Percentiles rank a stretch among this genome's conserved stretches.
Conservation (phyloP, 352 stramenopile genomes). For the Elongisporangium undulatum region DNA sequence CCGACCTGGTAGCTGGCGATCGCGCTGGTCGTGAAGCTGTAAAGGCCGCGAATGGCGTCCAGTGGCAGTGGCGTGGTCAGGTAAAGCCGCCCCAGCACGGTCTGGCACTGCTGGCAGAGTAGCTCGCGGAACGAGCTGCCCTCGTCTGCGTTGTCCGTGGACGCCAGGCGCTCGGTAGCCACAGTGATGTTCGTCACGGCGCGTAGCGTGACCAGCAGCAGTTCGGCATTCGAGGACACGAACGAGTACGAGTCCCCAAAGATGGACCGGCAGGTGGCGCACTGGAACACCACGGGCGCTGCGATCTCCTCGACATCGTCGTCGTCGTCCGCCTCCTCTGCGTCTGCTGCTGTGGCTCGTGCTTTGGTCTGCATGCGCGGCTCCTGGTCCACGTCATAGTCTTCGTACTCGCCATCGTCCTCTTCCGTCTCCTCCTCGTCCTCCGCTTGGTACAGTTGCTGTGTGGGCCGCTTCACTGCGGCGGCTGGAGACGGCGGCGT, state of each 20-base stretch:
- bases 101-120: slow-evolving; percentile 77
- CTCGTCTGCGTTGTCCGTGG: slow-evolving; percentile 34
- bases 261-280: slow-evolving; percentile 76
- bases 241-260: slow-evolving; percentile 84
- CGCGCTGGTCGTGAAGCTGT: slow-evolving; percentile 65
- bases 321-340: slow-evolving; percentile 28
- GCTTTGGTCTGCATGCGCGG: slow-evolving; percentile 9
- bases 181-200: slow-evolving; percentile 62
- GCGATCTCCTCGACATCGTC: slow-evolving; percentile 46
- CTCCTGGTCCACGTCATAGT: slow-evolving; percentile 29
- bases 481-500: neutral
- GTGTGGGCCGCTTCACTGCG: neutral
- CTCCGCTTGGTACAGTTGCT: neutral
- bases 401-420: slow-evolving; percentile 24
- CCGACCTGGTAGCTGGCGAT: slow-evolving; percentile 82
- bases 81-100: slow-evolving; percentile 72
- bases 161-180: slow-evolving; percentile 42
- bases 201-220: slow-evolving; percentile 72
- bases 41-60: slow-evolving; percentile 62
- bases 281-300: slow-evolving; percentile 81
- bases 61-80: slow-evolving; percentile 59
- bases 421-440: slow-evolving; percentile 5
- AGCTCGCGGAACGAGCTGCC: slow-evolving; percentile 76
- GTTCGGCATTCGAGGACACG: slow-evolving; percentile 64
- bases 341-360: slow-evolving; percentile 13